These are phyloP conservation scores for Mayamaea pseudoterrestris DNA, from an alignment of 108 stramenopile species.

Conservation along the genomic window DNA sequence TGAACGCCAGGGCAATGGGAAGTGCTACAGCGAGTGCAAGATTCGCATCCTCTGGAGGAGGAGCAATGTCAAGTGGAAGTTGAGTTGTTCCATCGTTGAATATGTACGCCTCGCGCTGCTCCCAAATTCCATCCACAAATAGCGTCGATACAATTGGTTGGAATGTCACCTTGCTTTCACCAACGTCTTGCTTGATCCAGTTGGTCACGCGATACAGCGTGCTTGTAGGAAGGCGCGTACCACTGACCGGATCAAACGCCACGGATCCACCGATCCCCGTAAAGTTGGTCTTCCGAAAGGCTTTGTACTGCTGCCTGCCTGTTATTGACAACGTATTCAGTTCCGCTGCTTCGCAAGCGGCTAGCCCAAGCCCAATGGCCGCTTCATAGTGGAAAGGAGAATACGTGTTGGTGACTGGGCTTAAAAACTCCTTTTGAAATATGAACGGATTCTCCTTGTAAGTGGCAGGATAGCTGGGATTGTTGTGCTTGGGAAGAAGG, in stretches of 20 bases:
- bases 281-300: conserved; percentile 19
- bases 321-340: conserved; percentile 11
- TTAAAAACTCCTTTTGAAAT: background rate
- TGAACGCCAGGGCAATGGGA: background rate
- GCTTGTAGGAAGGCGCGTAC: conserved; percentile 20
- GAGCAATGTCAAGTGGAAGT: background rate
- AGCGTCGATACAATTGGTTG: background rate
- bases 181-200: background rate
- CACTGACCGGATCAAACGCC: conserved; percentile 24
- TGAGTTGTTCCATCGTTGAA: conserved; percentile 4
- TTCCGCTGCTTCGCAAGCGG: conserved; percentile 16
- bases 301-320: conserved; percentile 22
- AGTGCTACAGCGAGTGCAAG: background rate
- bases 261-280: conserved; percentile 26
- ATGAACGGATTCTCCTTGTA: background rate
- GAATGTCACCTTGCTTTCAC: background rate
- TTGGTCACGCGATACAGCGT: conserved; percentile 27
- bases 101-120: background rate
- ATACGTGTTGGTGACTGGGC: background rate
- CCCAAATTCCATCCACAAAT: background rate
- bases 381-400: conserved; percentile 38
- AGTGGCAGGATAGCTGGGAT: background rate
- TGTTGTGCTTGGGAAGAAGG: background rate
- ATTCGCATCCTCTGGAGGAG: background rate
- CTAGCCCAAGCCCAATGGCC: conserved; percentile 34